Percentiles rank a stretch among this genome's conserved stretches.
Conservation (phyloP, 208 protist genomes). For the Sergeia podlipaevii region DNA sequence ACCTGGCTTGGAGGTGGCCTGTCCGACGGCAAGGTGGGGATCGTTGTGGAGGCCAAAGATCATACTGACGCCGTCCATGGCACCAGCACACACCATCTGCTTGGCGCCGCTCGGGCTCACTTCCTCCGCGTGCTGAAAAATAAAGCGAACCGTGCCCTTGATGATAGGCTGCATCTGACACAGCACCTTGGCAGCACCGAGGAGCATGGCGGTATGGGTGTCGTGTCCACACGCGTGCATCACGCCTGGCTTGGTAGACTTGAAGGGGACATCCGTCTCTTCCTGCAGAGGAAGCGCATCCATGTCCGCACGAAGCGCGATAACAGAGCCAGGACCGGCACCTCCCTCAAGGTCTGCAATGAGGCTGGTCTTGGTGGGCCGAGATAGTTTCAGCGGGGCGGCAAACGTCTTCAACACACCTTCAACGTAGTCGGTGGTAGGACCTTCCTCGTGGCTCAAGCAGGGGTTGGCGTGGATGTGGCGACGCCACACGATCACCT, state of each 20-base stretch:
- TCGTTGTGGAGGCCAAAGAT: constrained; percentile 51
- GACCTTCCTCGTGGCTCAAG: constrained; percentile 48
- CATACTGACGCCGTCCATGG: constrained; percentile 40
- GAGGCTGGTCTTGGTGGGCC: constrained; percentile 12
- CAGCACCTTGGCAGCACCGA: constrained; percentile 50
- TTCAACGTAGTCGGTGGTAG: constrained; percentile 54
- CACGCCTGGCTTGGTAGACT: constrained; percentile 35
- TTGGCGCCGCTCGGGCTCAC: constrained; percentile 39
- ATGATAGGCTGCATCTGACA: too few relatives aligned
- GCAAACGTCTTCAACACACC: constrained; percentile 18
- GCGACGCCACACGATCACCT: constrained; percentile 60
- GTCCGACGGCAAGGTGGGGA: not conserved
- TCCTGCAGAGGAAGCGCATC: constrained; percentile 62
- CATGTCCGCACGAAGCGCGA: constrained; percentile 48
- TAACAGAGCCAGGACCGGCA: constrained; percentile 30
- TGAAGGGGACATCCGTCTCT: constrained; percentile 35
- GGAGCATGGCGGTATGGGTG: constrained; percentile 51
- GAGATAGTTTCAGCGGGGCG: constrained; percentile 7
- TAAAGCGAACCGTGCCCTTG: constrained; percentile 65
- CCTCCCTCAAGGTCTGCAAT: constrained; percentile 40
- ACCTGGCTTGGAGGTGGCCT: not conserved
- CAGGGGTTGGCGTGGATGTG: constrained; percentile 59
- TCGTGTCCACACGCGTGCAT: constrained; percentile 67
- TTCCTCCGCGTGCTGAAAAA: constrained; percentile 69
- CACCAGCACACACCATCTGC: constrained; percentile 40